Base-by-base conservation (phyloP, 805 yeast species). In the Alloascoidea hylecoeti region DNA sequence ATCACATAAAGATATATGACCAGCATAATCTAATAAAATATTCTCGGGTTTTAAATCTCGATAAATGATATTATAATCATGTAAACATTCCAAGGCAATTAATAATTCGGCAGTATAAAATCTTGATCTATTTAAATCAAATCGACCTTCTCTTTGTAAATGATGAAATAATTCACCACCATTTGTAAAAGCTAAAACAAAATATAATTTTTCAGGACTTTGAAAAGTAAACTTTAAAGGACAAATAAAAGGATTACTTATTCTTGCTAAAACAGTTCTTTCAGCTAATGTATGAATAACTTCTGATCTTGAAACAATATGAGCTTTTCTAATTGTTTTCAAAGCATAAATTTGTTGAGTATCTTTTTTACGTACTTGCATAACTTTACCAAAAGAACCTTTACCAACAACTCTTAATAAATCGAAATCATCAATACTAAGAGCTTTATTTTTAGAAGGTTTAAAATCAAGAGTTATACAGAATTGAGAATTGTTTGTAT, bases 121-220 rank as follows among this genome's bases (percentile, higher is more conserved):
- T 44, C 96, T 72, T 14, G 96, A 75, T 42, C 98, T 70, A 48
- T 86, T 83, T 55, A 89, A 66, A 33, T 84, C 82, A 56, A 92
- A 92, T 47, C 80, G 72, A 42, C 96, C 94, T 44, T 86, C 88
- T 48, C 78, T 74, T 59, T 89, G 97, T 46, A 92, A 66, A 59
- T 92, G 97, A 59, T 83, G 89, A 58, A 92, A 92, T 46, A 89
- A 64, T 57, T 89, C 98, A 40, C 98, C 98, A 42, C 98, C 98
- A 56, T 92, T 92, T 47, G 92, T 85, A 53, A 89, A 92, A 12
- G 95, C 84, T 35, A 92, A 62, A 3, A 89, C 96, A 28, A 92
- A 63, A 50, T 92, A 92, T 33, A 92, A 61, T 55, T 92, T 92
- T 52, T 88, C 96, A n/a, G 86, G 88, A 14, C 86, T 74, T 63